Evolutionary conservation across 306 rosid species (phyloP).

Genomic region (Arachis stenosperma): DNA sequence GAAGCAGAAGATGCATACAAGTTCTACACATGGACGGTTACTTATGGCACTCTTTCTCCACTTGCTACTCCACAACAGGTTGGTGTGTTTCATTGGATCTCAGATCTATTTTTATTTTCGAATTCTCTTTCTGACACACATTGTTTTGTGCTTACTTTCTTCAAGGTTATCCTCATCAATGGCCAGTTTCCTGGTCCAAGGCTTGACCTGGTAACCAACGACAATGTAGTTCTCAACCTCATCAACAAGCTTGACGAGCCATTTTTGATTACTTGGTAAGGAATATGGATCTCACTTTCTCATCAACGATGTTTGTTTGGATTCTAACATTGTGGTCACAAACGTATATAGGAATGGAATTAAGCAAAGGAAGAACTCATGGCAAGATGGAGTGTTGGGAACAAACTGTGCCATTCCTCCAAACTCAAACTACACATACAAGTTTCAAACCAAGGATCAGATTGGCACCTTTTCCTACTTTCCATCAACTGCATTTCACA

Average conservation of each 20-base stretch:
- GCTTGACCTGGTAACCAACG: conserved; percentile 85
- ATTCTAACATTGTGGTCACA: conserved; percentile 18
- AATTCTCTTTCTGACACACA: conserved; percentile 45
- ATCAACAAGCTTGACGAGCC: conserved; percentile 92
- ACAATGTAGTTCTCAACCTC: conserved; percentile 87
- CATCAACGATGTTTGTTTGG: neutral
- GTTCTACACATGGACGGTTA: conserved; percentile 84
- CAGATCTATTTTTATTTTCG: conserved; percentile 30
- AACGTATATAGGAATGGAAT: conserved; percentile 75
- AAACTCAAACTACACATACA: conserved; percentile 87
- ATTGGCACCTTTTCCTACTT: conserved; percentile 84
- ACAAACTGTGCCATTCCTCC: conserved; percentile 94
- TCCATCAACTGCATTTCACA: conserved; percentile 84
- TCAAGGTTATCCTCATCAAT: conserved; percentile 85
- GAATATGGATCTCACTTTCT: neutral
- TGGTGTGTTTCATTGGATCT: conserved; percentile 41
- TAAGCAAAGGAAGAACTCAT: conserved; percentile 95
- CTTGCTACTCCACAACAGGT: conserved; percentile 91
- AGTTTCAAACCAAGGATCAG: conserved; percentile 90
- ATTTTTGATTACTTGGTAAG: conserved; percentile 79
- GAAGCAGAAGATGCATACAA: conserved; percentile 79
- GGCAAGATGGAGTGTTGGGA: conserved; percentile 99
- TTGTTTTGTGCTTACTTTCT: conserved; percentile 36
- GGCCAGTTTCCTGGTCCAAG: conserved; percentile 97
- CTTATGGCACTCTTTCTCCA: conserved; percentile 85